Conservation (phyloP, 768 basidiomycete genomes). For the Lentinula boryana region DNA sequence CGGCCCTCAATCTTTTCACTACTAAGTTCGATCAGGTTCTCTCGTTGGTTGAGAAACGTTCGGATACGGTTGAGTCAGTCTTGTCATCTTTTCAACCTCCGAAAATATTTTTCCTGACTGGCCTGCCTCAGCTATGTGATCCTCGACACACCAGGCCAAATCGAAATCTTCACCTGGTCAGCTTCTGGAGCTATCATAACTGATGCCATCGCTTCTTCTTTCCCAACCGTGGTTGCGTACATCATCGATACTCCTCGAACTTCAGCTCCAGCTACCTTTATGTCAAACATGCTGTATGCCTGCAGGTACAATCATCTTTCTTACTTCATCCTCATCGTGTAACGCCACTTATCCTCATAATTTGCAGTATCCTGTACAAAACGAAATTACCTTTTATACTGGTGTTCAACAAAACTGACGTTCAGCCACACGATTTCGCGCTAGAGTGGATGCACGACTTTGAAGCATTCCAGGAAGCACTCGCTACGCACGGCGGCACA, state of each 20-base stretch:
- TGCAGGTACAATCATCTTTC: conserved; percentile 57
- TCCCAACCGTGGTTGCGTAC: conserved; percentile 95
- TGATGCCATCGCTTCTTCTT: conserved; percentile 87
- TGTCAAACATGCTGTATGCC: conserved; percentile 99
- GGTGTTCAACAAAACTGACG: conserved; percentile 99
- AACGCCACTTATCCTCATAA: not conserved
- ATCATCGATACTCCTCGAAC: conserved; percentile 96
- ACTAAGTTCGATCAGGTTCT: conserved; percentile 99
- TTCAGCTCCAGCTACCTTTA: conserved; percentile 93
- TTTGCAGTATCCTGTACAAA: conserved; percentile 87
- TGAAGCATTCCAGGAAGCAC: conserved; percentile 86
- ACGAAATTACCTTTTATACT: conserved; percentile 95
- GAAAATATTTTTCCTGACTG: not conserved
- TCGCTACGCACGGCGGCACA: conserved; percentile 63
- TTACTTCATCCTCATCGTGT: not conserved
- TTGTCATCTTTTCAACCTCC: conserved; percentile 1
- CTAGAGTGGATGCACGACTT: conserved; percentile 99
- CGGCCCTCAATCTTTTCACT: conserved; percentile 94
- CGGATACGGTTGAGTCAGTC: conserved; percentile 81
- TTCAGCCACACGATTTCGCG: conserved; percentile 84
- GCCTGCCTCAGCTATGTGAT: conserved; percentile 69
- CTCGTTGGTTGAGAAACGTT: conserved; percentile 83
- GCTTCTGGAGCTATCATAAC: conserved; percentile 99
- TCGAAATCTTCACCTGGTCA: conserved; percentile 99
- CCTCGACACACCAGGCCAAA: conserved; percentile 96